These are phyloP conservation scores for Trichophyton schoenleinii DNA, from an alignment of 2,329 filamentous ascomycete species.

Conservation along the genomic window DNA sequence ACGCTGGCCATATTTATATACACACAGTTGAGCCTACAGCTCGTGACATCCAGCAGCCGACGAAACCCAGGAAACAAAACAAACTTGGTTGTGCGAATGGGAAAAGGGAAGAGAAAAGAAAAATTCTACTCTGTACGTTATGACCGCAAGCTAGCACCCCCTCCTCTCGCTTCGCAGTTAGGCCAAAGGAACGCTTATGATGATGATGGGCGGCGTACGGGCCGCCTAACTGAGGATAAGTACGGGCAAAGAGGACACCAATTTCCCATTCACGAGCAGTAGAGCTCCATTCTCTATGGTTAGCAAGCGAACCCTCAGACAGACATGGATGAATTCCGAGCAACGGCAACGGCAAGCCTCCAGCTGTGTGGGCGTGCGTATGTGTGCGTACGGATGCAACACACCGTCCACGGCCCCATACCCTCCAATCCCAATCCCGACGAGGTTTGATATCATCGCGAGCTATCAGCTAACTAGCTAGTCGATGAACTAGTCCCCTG, in stretches of 20 bases:
- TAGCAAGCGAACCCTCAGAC: too few species aligned
- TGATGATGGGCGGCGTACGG: too few species aligned
- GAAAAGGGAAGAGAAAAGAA: not conserved
- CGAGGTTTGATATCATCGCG: not conserved
- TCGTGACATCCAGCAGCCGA: not conserved
- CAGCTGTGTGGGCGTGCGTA: not conserved
- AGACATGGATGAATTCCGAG: not conserved
- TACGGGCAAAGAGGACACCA: not conserved
- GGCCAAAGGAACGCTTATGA: not conserved
- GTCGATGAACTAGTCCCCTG: not conserved
- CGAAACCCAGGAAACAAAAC: not conserved
- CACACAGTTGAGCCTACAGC: not conserved
- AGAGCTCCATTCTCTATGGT: not conserved
- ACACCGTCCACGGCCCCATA: too few species aligned
- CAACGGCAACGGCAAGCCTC: not conserved
- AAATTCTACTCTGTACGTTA: not conserved
- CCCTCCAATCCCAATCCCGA: not conserved
- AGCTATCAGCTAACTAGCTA: not conserved
- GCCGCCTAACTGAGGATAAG: not conserved
- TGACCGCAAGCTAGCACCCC: not conserved
- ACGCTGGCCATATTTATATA: slow-evolving; percentile 7
- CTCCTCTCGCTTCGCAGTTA: not conserved
- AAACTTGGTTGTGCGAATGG: not conserved
- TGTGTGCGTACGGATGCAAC: not conserved
- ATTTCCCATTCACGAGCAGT: not conserved